Percentiles rank a stretch among this genome's conserved stretches.
These are phyloP conservation scores for Solanum chmielewskii DNA, from an alignment of 257 asterid genomes.

Conservation along the genomic window DNA sequence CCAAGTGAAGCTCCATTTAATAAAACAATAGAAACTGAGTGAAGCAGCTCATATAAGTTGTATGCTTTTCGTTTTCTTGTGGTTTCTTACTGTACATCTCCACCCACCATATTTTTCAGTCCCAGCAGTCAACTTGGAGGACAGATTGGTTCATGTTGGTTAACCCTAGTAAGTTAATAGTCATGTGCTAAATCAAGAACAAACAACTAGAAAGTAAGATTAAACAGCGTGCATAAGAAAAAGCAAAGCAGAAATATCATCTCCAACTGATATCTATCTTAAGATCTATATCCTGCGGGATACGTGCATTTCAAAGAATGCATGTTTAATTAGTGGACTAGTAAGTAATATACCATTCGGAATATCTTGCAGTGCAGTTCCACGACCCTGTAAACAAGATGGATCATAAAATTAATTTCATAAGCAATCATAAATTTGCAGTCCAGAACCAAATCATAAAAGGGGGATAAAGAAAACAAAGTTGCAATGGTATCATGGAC, in stretches of 20 bases:
- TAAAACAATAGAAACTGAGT: neutral
- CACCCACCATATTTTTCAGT: neutral
- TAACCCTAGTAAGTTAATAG: neutral
- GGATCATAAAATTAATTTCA: neutral
- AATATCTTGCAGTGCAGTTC: conserved; percentile 85
- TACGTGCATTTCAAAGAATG: neutral
- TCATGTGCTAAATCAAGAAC: neutral
- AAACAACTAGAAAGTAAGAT: neutral
- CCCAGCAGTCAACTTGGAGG: neutral
- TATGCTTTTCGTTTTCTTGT: neutral
- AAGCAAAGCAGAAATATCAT: neutral
- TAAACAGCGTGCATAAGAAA: neutral
- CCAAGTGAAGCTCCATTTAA: neutral
- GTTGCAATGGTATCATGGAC: conserved; percentile 16
- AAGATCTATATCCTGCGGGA: neutral
- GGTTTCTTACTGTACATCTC: neutral
- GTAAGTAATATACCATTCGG: conserved; percentile 58
- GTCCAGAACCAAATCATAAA: neutral
- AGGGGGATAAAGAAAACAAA: neutral
- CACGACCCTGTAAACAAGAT: conserved; percentile 63
- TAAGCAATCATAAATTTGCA: neutral
- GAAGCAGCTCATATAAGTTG: neutral
- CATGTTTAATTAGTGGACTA: neutral
- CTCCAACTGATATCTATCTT: neutral
- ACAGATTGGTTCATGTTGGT: neutral